Base-by-base conservation (phyloP, 371 early-diverging fungal genomes). In the Phascolomyces articulosus region DNA sequence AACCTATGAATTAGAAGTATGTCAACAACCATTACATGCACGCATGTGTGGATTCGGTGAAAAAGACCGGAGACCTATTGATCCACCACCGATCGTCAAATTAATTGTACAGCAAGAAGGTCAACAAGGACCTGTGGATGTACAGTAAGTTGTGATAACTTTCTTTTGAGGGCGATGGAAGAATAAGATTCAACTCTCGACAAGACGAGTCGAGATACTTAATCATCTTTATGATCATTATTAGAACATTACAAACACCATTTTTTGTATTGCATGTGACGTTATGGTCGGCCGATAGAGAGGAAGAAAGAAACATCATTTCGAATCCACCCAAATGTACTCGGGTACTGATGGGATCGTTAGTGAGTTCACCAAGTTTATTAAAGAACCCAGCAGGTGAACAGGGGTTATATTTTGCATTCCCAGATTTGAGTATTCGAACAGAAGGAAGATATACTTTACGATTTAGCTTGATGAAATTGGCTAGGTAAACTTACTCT, bases 381-480 rank as follows among this genome's bases (percentile, higher is more conserved):
- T 49, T 95, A 34, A 90, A 90, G 63, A 90, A 93, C 63, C 74
- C 87, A 10, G 81, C 90, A 51, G 88, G 88, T 29, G 84, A 86
- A 60, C 90, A 87, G 40, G 95, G 94, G 0, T 87, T 90, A 57
- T 95, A 92, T 68, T 97, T 97, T 77, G 95, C 94, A 40, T 97
- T 96, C 70, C 95, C 95, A 2, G 96, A 96, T 65, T 74, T 97
- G 41, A 89, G 90, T 21, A 93, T 97, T 48, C 83, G 97, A 20
- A 91, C 93, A 47, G 95, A 95, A 60, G 97, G 97, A 0, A 74
- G 82, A 16, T 97, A 95, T 68, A 86, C 91, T 0, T 76, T 97
- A 55, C 90, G 88, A 63, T 96, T 96, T 34, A 78, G 77, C 58
- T 56, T 83, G 23, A 83, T 83, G 71, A 83, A 83, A 65, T 48